Evolutionary conservation across 495 filamentous ascomycete species (phyloP), one percentile per base, ranked within the genome.

Genomic region (Penicillium chermesinum): DNA sequence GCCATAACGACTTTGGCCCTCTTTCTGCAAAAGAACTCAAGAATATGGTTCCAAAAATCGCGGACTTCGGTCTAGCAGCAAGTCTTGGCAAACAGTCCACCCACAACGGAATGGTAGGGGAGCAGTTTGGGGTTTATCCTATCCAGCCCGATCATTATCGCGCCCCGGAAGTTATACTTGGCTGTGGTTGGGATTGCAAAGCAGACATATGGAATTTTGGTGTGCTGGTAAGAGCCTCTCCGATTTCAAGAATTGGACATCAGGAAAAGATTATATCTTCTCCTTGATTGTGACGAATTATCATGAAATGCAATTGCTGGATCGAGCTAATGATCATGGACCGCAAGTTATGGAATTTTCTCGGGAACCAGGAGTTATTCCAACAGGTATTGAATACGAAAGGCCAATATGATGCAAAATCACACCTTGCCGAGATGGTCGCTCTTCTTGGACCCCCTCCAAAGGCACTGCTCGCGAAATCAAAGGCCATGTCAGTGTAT

Each of bases 21-120:
- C 38, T 65, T 22, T 41, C 48, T 25, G 15, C 33, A n/a, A 49
- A 37, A 16, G 40, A 57, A 34, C n/a, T 46, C 34, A 46, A 41
- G 32, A 50, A 50, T 7, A 58, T 58, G 35, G 27, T 53, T 13
- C 58, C 55, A 48, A 88, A 89, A 69, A 88, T 91, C n/a, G n/a
- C n/a, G n/a, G n/a, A n/a, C n/a, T n/a, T n/a, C n/a, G n/a, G n/a
- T n/a, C n/a, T n/a, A n/a, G 85, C 86, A 1, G 78, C 83, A 62
- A 84, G 84, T 36, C 49, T 55, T 40, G 44, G 55, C 14, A 22
- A 39, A 17, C 36, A n/a, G n/a, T n/a, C n/a, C n/a, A n/a, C n/a
- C 27, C 14, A 25, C 35, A 37, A 30, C 15, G 49, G 52, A 35
- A 22, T 20, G n/a, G 27, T 6, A 10, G 38, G 38, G 14, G 13